Evolutionary conservation across 1,284 basidiomycete genomes (phyloP), one percentile per base, ranked within the genome.

Genomic region (Papiliotrema nemorosa): DNA sequence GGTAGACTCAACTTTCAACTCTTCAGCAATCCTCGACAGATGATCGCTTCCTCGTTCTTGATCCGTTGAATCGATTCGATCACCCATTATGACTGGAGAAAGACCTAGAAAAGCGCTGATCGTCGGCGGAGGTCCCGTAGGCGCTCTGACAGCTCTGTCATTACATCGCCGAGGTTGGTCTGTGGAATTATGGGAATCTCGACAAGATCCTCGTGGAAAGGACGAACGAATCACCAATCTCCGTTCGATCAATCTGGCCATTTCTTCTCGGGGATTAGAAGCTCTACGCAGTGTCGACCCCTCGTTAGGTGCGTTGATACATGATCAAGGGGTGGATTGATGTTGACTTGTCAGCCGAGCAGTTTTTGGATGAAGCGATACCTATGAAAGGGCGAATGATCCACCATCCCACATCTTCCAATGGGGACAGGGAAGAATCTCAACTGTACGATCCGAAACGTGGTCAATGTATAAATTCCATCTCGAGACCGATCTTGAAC

Each of bases 371-470:
- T 57, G 81, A 85, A 39, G 85, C 86, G 25, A 91, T 97, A 72
- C 92, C 93, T 56, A 96, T 98, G 91, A 84, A 82, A 56, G 91
- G 88, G 27, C 81, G 96, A 47, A 96, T 97, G 90, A 92, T 98
- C 59, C 94, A 98, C 77, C 83, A 84, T 68, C 66, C 74, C 50
- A 77, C 82, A n/a, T n/a, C n/a, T 60, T 37, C 35, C 35, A 20
- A 20, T 18, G 35, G 12, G 9, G 87, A 88, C 50, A 79, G 78
- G 24, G 78, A 82, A 58, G 81, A 88, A 64, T 88, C 87, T 62
- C 92, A 94, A 77, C 75, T 79, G 41, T 97, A 97, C 76, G 90
- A 94, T 75, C 85, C 81, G 61, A 63, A 64, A 13, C 79, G 88
- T 67, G 88, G 88, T 63, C 87, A 90, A 82, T 87, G 83, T 70